A percentile compares a stretch with the other conserved stretches of the same genome.
Evolutionary conservation across 1,284 basidiomycete genomes (phyloP).

Genomic region (Ganoderma meredithae): DNA sequence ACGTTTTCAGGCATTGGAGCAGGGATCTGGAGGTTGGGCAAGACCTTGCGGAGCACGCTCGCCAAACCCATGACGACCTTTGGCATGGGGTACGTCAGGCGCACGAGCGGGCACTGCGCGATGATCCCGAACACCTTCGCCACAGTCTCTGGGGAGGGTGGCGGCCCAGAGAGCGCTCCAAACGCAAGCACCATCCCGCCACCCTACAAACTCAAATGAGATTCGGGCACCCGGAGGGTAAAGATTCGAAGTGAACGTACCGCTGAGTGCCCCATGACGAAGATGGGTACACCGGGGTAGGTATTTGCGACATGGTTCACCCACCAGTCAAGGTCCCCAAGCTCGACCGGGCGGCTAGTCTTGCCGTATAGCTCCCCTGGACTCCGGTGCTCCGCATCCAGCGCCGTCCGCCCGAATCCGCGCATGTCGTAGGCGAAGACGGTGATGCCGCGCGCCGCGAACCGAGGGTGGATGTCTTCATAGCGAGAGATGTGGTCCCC

Average conservation of each 20-base stretch:
- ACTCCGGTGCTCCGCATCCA: conserved; percentile 55
- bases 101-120: conserved; percentile 70
- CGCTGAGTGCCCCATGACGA: conserved; percentile 87
- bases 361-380: conserved; percentile 66
- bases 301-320: conserved; percentile 56
- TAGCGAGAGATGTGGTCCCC: conserved; percentile 82
- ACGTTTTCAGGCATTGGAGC: not conserved
- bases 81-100: conserved; percentile 63
- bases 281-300: conserved; percentile 61
- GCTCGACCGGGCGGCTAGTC: conserved; percentile 73
- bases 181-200: not conserved
- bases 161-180: conserved; percentile 45
- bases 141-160: conserved; percentile 49
- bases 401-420: conserved; percentile 84
- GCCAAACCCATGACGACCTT: conserved; percentile 43
- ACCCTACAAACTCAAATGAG: not conserved
- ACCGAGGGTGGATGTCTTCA: conserved; percentile 67
- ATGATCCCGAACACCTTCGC: conserved; percentile 71
- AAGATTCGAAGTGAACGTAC: conserved; percentile 42
- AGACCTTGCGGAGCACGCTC: not conserved
- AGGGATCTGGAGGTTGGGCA: not conserved
- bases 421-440: conserved; percentile 87
- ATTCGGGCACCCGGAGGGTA: no score
- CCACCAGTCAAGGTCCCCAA: conserved; percentile 76
- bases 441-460: conserved; percentile 64